phyloP scores from a whole-genome alignment of 148 eudicot genomes.

The Vaccinium corymbosum region DNA sequence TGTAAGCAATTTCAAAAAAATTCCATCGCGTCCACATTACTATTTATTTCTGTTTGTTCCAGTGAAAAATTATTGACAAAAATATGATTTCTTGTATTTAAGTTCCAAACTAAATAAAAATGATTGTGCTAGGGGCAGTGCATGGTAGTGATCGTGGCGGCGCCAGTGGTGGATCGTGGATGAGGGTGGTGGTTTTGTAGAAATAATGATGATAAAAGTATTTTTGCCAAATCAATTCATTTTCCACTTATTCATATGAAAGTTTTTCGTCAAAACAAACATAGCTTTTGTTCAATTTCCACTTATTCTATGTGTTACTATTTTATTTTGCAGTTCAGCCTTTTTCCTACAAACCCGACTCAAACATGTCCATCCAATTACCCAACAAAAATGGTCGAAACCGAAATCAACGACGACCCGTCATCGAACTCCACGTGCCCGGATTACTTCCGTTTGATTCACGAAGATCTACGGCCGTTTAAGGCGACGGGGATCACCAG shows the following conservation, averaged over 20 bases:
- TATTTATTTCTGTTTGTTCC: background rate
- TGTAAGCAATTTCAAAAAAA: conserved; percentile 12
- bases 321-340: background rate
- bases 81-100: background rate
- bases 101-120: background rate
- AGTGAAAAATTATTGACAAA: background rate
- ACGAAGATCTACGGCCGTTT: conserved; percentile 56
- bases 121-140: background rate
- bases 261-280: background rate
- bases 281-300: background rate
- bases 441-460: conserved; percentile 61
- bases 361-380: conserved; percentile 23
- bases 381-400: background rate
- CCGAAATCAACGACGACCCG: background rate
- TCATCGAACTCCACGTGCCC: conserved; percentile 39
- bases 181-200: background rate
- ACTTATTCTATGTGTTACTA: background rate
- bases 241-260: no score
- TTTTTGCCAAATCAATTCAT: background rate
- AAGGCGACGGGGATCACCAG: conserved; percentile 40
- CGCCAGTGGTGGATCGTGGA: background rate
- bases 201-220: background rate
- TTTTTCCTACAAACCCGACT: background rate
- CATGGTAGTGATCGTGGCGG: background rate
- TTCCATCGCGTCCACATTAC: background rate